Conservation (phyloP, 1,139 yeast species). For the Yarrowia galli region DNA sequence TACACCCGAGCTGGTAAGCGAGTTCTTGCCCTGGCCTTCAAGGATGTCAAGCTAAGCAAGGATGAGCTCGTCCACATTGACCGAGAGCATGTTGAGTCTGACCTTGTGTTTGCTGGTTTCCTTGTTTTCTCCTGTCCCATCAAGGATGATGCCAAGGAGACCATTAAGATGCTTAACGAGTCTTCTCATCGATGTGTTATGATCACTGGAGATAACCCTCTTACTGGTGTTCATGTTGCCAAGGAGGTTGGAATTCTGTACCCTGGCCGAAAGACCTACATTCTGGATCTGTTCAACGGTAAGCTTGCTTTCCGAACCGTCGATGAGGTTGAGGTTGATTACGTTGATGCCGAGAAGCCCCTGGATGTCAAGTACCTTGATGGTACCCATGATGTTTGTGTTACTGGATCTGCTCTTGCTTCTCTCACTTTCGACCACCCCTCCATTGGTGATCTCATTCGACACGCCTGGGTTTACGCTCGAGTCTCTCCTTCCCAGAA, state of each 20-base stretch:
- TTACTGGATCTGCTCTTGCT: conserved; percentile 86
- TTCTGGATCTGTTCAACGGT: conserved; percentile 73
- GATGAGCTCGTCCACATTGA: conserved; percentile 62
- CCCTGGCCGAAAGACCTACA: conserved; percentile 68
- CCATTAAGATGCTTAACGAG: conserved; percentile 90
- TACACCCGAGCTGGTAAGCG: conserved; percentile 96
- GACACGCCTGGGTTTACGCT: conserved; percentile 96
- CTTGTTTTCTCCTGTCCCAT: conserved; percentile 97
- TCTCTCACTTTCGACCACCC: conserved; percentile 60
- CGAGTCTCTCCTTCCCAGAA: conserved; percentile 97
- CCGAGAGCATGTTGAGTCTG: conserved; percentile 79
- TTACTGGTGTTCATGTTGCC: conserved; percentile 98
- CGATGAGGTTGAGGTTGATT: conserved; percentile 74
- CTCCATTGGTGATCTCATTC: conserved; percentile 74
- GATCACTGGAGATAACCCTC: conserved; percentile 99
- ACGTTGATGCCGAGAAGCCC: conserved; percentile 67
- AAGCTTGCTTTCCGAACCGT: conserved; percentile 86
- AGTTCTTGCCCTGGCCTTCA: conserved; percentile 92
- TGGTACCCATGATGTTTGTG: conserved; percentile 80
- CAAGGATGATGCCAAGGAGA: conserved; percentile 89
- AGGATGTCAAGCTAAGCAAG: conserved; percentile 64
- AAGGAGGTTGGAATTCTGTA: conserved; percentile 88
- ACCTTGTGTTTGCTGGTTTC: conserved; percentile 85
- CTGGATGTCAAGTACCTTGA: conserved; percentile 63
- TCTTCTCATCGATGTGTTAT: conserved; percentile 91